Base-by-base conservation (phyloP, 306 rosid genomes). In the Lupinus albus region DNA sequence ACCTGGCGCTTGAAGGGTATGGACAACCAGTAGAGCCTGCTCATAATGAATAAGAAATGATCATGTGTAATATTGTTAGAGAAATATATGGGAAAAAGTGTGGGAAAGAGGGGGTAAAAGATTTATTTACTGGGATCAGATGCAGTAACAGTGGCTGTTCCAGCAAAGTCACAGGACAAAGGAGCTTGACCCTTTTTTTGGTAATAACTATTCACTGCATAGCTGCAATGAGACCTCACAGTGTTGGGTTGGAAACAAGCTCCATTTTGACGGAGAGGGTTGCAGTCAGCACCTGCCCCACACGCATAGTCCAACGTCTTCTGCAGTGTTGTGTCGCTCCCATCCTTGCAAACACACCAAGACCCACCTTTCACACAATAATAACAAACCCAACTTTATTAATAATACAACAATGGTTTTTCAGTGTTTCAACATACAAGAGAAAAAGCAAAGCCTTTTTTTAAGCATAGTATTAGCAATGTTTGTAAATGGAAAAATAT, bases 261-360 rank as follows among this genome's bases (percentile, higher is more conserved):
- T 0, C 76, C 95, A 3, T 42, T 67, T 70, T 42, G 70, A 48
- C 76, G 86, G 41, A 86, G 60, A 7, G 95, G 81, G 85, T 63
- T 76, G 42, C 97, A 91, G 60, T 91, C 97, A 62, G 93, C 97
- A 3, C 97, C 97, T 15, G 92, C 89, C 67, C 97, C 97, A 76
- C 97, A 91, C 6, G 97, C 97, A 52, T 81, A 91, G 80, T 91
- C 97, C 47, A 91, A 16, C 0, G 97, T 71, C 64, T 83, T 91
- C 69, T 91, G 97, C 3, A 88, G 76, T 6, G 64, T 16, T 2
- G 77, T 2, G 12, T 88, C 95, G 8, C 85, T 46, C 35, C 91
- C 97, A 3, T 73, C 86, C 64, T 84, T 91, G 87, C 97, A 91
- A 2, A 88, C 85, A 58, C 97, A 91, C 97, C 95, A 91, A 4